Evolutionary conservation across 139 green algal genomes (phyloP).

Genomic region (Chlorella sp.): DNA sequence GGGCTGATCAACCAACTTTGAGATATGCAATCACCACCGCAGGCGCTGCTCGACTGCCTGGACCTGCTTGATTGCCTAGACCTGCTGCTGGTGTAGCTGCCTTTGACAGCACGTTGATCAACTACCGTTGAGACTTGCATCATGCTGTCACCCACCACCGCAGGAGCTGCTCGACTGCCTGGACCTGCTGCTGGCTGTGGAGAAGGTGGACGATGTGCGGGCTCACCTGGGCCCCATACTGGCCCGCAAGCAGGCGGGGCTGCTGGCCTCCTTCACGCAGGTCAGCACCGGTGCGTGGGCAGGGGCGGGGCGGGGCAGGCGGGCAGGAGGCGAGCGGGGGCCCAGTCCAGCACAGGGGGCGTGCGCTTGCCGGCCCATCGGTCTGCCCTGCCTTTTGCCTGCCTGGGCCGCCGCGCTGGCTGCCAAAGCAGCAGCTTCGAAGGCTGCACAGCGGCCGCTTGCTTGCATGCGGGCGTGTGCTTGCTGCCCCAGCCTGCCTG

Average conservation of each 20-base stretch:
- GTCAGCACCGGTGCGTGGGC: constrained; percentile 19
- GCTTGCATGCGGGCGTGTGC: neutral
- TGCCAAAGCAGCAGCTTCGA: too few species aligned
- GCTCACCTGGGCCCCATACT: constrained; percentile 50
- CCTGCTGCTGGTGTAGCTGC: neutral
- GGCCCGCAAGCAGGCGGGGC: constrained; percentile 35
- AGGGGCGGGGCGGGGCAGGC: neutral
- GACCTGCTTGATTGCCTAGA: neutral
- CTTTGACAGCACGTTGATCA: too few species aligned
- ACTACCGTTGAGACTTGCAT: too few species aligned
- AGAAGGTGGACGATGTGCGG: constrained; percentile 74
- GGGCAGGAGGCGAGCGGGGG: neutral
- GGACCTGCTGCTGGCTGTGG: constrained; percentile 77
- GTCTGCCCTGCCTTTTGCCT: too few species aligned
- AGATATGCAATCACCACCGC: too few species aligned
- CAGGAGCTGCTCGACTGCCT: constrained; percentile 89
- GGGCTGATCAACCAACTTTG: too few species aligned
- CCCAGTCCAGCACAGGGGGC: too few species aligned
- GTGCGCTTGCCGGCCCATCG: too few species aligned
- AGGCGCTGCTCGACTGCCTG: too few species aligned
- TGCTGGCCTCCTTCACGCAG: constrained; percentile 29
- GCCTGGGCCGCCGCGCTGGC: too few species aligned
- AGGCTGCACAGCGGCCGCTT: neutral
- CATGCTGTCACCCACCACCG: neutral
- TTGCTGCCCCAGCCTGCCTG: neutral